Percentiles rank a stretch among this genome's conserved stretches.
Evolutionary conservation across 345 rosid species (phyloP).

Genomic region (Hibiscus trionum): DNA sequence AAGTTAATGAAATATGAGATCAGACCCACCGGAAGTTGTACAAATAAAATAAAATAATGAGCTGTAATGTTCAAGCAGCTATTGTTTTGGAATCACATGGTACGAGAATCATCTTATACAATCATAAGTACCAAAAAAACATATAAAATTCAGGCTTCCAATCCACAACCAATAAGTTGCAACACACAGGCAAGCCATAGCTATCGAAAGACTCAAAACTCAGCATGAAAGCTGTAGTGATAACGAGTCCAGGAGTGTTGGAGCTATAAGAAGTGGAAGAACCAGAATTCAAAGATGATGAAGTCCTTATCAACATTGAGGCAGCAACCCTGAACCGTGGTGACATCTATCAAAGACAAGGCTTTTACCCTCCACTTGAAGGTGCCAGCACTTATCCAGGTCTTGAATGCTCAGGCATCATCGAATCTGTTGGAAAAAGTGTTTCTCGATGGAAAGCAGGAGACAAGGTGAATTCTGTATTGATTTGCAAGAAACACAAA

Average conservation of each 20-base stretch:
- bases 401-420: constrained; percentile 78
- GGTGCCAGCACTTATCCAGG: constrained; percentile 66
- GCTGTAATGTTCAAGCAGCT: constrained; percentile 2
- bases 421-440: constrained; percentile 43
- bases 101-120: not conserved
- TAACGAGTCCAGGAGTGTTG: constrained; percentile 60
- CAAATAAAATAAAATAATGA: too few species aligned
- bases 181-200: not conserved
- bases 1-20: too few species aligned
- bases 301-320: constrained; percentile 61
- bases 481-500: not conserved
- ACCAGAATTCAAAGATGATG: constrained; percentile 56
- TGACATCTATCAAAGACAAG: constrained; percentile 68
- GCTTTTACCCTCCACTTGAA: constrained; percentile 60
- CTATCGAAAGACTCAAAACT: not conserved
- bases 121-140: not conserved
- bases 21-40: too few species aligned
- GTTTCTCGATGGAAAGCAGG: constrained; percentile 85
- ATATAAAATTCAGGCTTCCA: not conserved
- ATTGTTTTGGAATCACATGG: not conserved
- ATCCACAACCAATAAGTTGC: not conserved
- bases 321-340: constrained; percentile 77
- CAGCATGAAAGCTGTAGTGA: constrained; percentile 74
- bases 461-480: constrained; percentile 42
- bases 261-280: constrained; percentile 64